A percentile compares a stretch with the other conserved stretches of the same genome.
These are phyloP conservation scores for Termitomyces sp. DNA, from an alignment of 1,284 basidiomycete species.

Conservation along the genomic window DNA sequence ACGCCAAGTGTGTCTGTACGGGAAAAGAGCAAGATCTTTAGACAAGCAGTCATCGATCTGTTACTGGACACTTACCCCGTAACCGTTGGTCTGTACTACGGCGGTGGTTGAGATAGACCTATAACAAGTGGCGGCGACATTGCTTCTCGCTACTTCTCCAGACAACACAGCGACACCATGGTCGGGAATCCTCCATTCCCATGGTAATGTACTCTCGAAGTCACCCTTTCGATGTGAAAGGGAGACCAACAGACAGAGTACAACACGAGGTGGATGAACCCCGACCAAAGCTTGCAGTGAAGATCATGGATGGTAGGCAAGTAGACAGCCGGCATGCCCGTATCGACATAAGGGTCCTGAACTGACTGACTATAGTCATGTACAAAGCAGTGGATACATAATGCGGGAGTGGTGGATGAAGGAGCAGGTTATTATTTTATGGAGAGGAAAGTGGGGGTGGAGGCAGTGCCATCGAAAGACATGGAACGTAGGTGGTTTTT, in stretches of 20 bases:
- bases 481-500: not conserved
- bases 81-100: not conserved
- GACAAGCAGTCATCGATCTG: not conserved
- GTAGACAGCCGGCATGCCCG: not conserved
- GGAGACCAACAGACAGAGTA: constrained; percentile 8
- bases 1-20: not conserved
- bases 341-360: not conserved
- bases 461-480: not conserved
- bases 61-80: not conserved
- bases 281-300: constrained; percentile 7
- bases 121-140: not conserved
- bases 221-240: not conserved
- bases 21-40: not conserved
- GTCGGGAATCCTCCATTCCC: constrained; percentile 13
- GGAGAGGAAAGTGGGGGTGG: not conserved
- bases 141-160: not conserved
- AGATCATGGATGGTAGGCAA: constrained; percentile 3
- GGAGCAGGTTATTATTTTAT: too few relatives aligned
- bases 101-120: not conserved
- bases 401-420: not conserved
- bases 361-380: too few relatives aligned
- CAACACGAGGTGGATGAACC: constrained; percentile 10
- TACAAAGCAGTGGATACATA: not conserved
- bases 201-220: constrained; percentile 13
- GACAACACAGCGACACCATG: constrained; percentile 3